Evolutionary conservation across 441 rosid genomes (phyloP), one percentile per base, ranked within the genome.

Genomic region (Pelargonium fulgidum): DNA sequence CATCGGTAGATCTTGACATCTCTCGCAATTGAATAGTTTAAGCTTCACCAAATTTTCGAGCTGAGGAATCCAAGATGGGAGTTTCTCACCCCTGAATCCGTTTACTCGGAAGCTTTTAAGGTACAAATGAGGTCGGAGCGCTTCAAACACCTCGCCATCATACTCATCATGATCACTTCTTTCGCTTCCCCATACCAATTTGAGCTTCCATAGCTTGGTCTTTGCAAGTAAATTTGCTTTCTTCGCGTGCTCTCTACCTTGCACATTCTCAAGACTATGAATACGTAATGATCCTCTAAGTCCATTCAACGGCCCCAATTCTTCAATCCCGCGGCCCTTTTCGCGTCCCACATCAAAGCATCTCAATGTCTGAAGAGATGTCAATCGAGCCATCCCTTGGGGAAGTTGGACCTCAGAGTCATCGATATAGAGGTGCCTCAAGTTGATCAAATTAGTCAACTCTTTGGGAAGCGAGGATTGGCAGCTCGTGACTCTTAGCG

Each of bases 51-150:
- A 17, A 4, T 50, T 50, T 50, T 50, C 58, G 58, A 50, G 58
- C 19, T 14, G 17, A 17, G 58, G 58, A 14, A 50, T 50, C 58
- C 58, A 50, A 13, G 58, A 50, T 2, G 58, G 58, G 19, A 50
- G 58, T 14, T 50, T 50, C 58, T 50, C 58, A 13, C 58, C 58
- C 4, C 19, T n/a, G 58, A 50, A 50, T 16, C 19, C n/a, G 14
- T 50, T 14, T 3, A 50, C 14, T 17, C 17, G n/a, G n/a, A 50
- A 50, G 58, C 58, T 50, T 50, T 50, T n/a, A n/a, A 50, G 58
- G 17, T 50, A 50, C 6, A 45, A 26, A 66, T 64, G 67, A 70
- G 73, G 73, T n/a, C 47, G 5, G 22, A 62, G 62, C 11, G 45
- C 67, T 22, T 70, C 73, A n/a, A 70, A 2, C 4, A 70, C 67